These are phyloP conservation scores for Fusarium virguliforme DNA, from an alignment of 2,329 filamentous ascomycete species.

Conservation along the genomic window DNA sequence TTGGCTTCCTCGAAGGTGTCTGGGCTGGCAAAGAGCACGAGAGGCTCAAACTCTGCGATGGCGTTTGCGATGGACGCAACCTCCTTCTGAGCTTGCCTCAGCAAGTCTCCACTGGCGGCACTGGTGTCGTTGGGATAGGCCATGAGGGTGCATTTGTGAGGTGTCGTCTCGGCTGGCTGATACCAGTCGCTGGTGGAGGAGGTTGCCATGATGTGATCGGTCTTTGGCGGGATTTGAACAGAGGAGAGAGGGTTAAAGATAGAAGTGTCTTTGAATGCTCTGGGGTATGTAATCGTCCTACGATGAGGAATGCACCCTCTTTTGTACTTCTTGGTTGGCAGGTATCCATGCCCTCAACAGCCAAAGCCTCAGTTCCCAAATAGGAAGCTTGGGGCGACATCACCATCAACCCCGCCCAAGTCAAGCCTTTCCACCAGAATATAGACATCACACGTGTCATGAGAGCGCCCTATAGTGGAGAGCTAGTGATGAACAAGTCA, in stretches of 20 bases:
- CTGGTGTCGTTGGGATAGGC: neutral
- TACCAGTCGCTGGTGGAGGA: neutral
- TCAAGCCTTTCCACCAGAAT: neutral
- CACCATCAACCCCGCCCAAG: neutral
- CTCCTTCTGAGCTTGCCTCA: neutral
- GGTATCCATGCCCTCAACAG: neutral
- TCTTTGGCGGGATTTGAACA: neutral
- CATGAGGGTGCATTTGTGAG: constrained; percentile 12
- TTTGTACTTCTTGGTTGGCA: constrained; percentile 2
- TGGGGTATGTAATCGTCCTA: neutral
- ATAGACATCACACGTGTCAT: neutral
- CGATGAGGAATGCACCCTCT: neutral
- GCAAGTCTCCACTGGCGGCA: neutral
- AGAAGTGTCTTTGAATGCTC: neutral
- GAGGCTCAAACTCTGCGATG: constrained; percentile 7
- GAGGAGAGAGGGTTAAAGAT: neutral
- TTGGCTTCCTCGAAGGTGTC: neutral
- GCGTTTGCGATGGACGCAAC: constrained; percentile 1
- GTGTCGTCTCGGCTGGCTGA: constrained; percentile 14
- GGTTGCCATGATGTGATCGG: neutral
- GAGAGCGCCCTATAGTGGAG: constrained; percentile 5
- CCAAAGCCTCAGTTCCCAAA: neutral
- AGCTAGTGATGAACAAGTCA: neutral
- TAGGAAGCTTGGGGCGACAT: constrained; percentile 8
- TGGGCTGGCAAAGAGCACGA: neutral